phyloP scores from a whole-genome alignment of 2,329 filamentous ascomycete genomes.

The Xylariaceae sp. region DNA sequence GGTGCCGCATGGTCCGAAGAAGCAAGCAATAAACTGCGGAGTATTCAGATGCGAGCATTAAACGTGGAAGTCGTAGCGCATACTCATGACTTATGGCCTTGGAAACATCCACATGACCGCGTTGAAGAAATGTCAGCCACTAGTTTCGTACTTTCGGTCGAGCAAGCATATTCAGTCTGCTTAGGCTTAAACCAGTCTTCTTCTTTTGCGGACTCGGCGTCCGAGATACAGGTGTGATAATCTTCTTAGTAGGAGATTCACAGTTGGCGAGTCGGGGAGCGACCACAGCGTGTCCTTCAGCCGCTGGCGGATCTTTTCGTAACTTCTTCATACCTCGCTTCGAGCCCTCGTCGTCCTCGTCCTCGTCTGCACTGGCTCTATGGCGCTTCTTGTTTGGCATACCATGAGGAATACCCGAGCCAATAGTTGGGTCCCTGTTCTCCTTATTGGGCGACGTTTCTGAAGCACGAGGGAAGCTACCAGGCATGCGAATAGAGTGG shows the following conservation, averaged over 20 bases:
- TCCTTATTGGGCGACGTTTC: conserved; percentile 40
- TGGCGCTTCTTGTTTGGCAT: conserved; percentile 71
- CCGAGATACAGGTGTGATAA: conserved; percentile 18
- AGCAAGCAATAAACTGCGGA: neutral
- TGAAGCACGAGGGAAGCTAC: conserved; percentile 54
- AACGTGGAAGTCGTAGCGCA: conserved; percentile 11
- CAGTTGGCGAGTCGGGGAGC: conserved; percentile 52
- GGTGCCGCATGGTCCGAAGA: neutral
- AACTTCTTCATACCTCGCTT: conserved; percentile 63
- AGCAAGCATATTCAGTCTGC: conserved; percentile 66
- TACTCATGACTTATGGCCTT: conserved; percentile 10
- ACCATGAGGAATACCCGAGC: conserved; percentile 61
- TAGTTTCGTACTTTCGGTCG: conserved; percentile 62
- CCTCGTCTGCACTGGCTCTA: conserved; percentile 62
- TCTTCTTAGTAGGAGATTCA: conserved; percentile 45
- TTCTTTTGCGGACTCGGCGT: conserved; percentile 59
- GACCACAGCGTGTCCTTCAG: conserved; percentile 59
- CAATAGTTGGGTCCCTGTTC: conserved; percentile 44
- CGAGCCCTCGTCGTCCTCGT: conserved; percentile 51
- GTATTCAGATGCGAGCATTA: conserved; percentile 6
- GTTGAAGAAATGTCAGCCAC: neutral
- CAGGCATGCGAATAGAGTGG: conserved; percentile 56
- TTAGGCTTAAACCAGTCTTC: conserved; percentile 58
- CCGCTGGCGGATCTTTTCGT: conserved; percentile 54
- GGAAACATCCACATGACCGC: neutral